These are phyloP conservation scores for Alternaria rosae DNA, from an alignment of 2,329 filamentous ascomycete genomes.

Conservation along the genomic window DNA sequence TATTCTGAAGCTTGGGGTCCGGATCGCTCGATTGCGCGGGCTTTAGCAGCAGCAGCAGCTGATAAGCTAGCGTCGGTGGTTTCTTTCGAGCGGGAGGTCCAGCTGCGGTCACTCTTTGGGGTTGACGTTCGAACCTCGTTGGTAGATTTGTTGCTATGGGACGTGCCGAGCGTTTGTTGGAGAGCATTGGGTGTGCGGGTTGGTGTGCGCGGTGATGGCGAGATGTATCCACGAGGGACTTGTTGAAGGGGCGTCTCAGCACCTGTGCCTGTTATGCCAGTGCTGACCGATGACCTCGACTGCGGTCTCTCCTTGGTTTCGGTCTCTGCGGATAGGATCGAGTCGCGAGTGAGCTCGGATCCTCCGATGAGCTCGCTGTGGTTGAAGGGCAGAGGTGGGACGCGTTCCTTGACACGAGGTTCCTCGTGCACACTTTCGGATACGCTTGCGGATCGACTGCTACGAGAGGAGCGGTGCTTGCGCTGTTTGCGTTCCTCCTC, in stretches of 20 bases:
- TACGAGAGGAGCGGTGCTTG: constrained; percentile 57
- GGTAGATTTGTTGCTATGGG: constrained; percentile 66
- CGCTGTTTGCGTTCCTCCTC: constrained; percentile 54
- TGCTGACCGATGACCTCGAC: constrained; percentile 64
- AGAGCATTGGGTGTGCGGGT: constrained; percentile 66
- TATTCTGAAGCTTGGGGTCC: constrained; percentile 48
- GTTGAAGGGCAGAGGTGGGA: constrained; percentile 81
- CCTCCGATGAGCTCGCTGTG: constrained; percentile 79
- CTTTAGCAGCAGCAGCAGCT: constrained; percentile 50
- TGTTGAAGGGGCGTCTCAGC: constrained; percentile 65
- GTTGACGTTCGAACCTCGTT: constrained; percentile 59
- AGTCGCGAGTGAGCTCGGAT: constrained; percentile 87
- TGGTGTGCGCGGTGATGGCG: constrained; percentile 67
- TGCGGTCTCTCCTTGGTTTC: constrained; percentile 65
- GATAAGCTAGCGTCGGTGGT: constrained; percentile 30
- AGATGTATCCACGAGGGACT: constrained; percentile 67
- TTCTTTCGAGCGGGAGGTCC: constrained; percentile 46
- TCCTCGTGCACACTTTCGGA: constrained; percentile 62
- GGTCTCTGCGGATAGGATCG: constrained; percentile 82
- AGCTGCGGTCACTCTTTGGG: constrained; percentile 55
- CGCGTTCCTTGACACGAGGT: constrained; percentile 58
- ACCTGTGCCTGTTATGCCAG: constrained; percentile 52
- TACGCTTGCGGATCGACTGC: constrained; percentile 60
- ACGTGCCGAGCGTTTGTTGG: constrained; percentile 68
- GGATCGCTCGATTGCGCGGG: constrained; percentile 44